Percentiles rank a stretch among this genome's conserved stretches.
Conservation (phyloP, 257 asterid species). For the Misopates orontium region DNA sequence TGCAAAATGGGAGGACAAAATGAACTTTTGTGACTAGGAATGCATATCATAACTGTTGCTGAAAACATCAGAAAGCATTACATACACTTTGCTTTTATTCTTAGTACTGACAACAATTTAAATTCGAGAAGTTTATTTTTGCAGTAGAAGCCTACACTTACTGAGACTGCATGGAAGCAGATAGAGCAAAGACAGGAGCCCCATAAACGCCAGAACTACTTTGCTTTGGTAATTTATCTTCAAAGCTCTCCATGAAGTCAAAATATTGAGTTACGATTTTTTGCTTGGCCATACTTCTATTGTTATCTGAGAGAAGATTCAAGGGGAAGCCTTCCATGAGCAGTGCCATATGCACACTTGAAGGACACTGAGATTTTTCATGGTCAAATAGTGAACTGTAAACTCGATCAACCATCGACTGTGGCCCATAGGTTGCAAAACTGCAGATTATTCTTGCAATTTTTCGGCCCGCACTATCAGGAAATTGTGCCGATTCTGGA, state of each 20-base stretch:
- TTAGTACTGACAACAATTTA: background rate
- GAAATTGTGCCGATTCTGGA: conserved; percentile 50
- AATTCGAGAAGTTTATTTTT: background rate
- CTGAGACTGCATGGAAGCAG: conserved; percentile 77
- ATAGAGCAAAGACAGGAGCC: conserved; percentile 76
- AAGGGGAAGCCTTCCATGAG: conserved; percentile 91
- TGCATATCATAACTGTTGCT: background rate
- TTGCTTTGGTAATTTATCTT: conserved; percentile 34
- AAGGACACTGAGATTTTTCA: conserved; percentile 40
- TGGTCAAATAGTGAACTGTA: conserved; percentile 52
- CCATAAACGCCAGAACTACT: conserved; percentile 54
- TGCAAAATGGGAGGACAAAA: background rate
- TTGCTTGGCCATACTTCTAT: conserved; percentile 62
- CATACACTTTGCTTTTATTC: background rate
- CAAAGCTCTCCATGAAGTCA: conserved; percentile 61
- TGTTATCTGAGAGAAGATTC: conserved; percentile 62
- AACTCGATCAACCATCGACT: conserved; percentile 60
- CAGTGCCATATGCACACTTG: conserved; percentile 53
- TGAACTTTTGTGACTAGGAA: background rate
- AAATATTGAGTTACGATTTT: conserved; percentile 68
- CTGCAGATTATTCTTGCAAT: conserved; percentile 67
- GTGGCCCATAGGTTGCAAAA: conserved; percentile 58
- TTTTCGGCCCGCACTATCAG: conserved; percentile 61
- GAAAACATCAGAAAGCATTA: background rate
- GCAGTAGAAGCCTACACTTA: conserved; percentile 43